A percentile compares a stretch with the other conserved stretches of the same genome.
Evolutionary conservation across 805 yeast genomes (phyloP).

Genomic region (Lipomyces sp.): DNA sequence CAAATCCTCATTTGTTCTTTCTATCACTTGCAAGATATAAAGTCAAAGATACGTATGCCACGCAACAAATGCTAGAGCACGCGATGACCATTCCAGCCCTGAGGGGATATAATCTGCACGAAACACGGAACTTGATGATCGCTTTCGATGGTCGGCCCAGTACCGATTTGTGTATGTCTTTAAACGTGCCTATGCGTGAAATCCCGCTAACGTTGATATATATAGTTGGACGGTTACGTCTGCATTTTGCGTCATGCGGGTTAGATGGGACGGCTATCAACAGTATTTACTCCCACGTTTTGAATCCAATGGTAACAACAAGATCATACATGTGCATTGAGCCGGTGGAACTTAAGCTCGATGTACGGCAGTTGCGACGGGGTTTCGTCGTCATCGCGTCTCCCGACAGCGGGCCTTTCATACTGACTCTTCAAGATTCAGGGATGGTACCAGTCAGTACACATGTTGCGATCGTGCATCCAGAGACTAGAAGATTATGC

Average conservation of each 20-base stretch:
- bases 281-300: constrained; percentile 74
- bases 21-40: constrained; percentile 72
- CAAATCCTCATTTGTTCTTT: constrained; percentile 73
- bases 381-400: constrained; percentile 78
- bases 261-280: constrained; percentile 72
- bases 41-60: constrained; percentile 83
- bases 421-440: constrained; percentile 83
- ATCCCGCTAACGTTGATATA: constrained; percentile 22
- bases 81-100: constrained; percentile 67
- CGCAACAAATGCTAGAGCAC: constrained; percentile 79
- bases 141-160: constrained; percentile 78
- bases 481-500: constrained; percentile 81
- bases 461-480: constrained; percentile 91
- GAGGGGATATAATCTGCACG: constrained; percentile 63
- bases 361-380: constrained; percentile 85
- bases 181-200: not conserved
- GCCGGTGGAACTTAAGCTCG: constrained; percentile 84
- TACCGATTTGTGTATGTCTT: constrained; percentile 49
- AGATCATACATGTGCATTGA: constrained; percentile 88
- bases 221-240: constrained; percentile 58
- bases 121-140: constrained; percentile 81
- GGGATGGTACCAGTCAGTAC: constrained; percentile 97
- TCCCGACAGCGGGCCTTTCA: constrained; percentile 51
- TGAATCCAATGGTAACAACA: constrained; percentile 82
- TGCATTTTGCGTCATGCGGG: constrained; percentile 65